Conservation (phyloP, 2,329 filamentous ascomycete species). For the Trichoderma atroviride region DNA sequence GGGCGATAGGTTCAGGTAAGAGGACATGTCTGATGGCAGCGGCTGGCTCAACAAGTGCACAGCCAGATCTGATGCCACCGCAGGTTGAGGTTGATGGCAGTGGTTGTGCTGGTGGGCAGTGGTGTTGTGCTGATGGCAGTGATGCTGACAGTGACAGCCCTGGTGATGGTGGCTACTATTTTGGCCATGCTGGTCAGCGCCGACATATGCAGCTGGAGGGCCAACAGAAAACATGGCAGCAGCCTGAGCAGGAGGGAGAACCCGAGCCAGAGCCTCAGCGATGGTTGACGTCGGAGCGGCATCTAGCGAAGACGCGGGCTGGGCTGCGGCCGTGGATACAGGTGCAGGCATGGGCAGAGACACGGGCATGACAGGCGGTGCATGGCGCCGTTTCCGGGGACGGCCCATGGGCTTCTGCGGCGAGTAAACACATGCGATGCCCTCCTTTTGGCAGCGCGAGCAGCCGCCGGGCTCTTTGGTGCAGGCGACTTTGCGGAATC, state of each 20-base stretch:
- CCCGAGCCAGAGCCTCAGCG: background rate
- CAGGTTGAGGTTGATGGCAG: background rate
- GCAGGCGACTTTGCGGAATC: slow-evolving; percentile 65
- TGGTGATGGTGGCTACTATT: background rate
- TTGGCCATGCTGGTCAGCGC: background rate
- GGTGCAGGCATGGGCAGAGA: background rate
- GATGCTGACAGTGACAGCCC: background rate
- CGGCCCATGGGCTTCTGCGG: slow-evolving; percentile 68
- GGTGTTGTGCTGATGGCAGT: slow-evolving; percentile 3
- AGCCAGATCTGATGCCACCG: slow-evolving; percentile 37
- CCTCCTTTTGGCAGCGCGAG: slow-evolving; percentile 59
- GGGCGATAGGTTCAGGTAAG: slow-evolving; percentile 44
- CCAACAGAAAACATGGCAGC: background rate
- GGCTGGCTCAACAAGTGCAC: slow-evolving; percentile 42
- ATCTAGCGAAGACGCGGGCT: background rate
- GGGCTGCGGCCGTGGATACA: background rate
- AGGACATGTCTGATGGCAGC: slow-evolving; percentile 36
- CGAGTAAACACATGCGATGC: slow-evolving; percentile 62
- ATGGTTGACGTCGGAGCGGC: background rate
- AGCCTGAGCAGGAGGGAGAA: background rate
- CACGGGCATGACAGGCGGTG: background rate
- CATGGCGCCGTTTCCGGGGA: slow-evolving; percentile 58
- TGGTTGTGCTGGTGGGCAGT: slow-evolving; percentile 4
- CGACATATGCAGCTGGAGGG: background rate
- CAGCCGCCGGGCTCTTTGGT: slow-evolving; percentile 64